Base-by-base conservation (phyloP, 2,329 filamentous ascomycete genomes). In the Colletotrichum spinosum region DNA sequence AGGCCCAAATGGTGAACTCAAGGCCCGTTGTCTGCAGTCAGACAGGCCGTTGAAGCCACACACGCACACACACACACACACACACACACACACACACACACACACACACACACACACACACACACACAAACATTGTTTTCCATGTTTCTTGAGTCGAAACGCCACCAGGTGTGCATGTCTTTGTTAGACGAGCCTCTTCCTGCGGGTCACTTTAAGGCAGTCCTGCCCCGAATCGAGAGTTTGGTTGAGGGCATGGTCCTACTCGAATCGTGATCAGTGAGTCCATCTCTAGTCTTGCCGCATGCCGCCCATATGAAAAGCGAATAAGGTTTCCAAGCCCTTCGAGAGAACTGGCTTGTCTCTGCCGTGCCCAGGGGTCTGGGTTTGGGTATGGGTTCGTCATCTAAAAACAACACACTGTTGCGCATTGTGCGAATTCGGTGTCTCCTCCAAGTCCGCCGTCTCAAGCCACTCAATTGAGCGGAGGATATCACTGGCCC, bases 401-500 rank as follows among this genome's bases (percentile, higher is more conserved):
- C 48, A 48, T 50, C 58, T 49, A 52, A 57, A 42, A 53, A n/a
- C 52, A 66, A 39, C 37, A 12, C 25, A 13, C 41, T 35, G 34
- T 39, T 55, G 42, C 46, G 46, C 51, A 59, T 33, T 15, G 46
- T 42, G 57, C 51, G 45, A 55, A 42, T 37, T 50, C 62, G 52
- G 62, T 46, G 39, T 38, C 41, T 10, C 17, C 17, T 38, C 48
- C 39, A 49, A 57, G 42, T 34, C 52, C 25, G 8, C 38, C 33
- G 48, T 41, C 42, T 17, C 53, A 53, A 63, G 58, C 62, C 46
- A 65, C 25, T 15, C 17, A 13, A 48, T 25, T 35, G 25, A 52
- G 34, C 42, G 46, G 48, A 44, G 17, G 48, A 35, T 63, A 13
- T 63, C 41, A 63, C 48, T 66, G 52, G 63, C n/a, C 52, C 37